Base-by-base conservation (phyloP, 2,329 filamentous ascomycete genomes). In the Stagonosporopsis chrysanthemi region DNA sequence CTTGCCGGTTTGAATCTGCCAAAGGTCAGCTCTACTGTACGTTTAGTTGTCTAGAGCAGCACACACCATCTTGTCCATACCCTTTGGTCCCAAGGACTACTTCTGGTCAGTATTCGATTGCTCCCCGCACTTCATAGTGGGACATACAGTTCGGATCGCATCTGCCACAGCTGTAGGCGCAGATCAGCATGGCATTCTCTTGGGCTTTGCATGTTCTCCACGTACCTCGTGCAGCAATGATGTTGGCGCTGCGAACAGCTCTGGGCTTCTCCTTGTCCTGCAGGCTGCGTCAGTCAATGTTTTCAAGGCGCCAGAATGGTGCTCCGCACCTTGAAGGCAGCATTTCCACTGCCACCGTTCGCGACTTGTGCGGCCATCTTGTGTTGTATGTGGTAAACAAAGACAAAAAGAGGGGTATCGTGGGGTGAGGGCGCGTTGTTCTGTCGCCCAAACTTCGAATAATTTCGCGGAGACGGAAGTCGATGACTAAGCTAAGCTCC, bases 231-330 rank as follows among this genome's bases (percentile, higher is more conserved):
- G 95, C 95, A 70, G 95, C 95, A 74, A 97, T 90, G 79, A 99
- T 98, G 81, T 99, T 99, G 74, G 91, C 91, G 65, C 91, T 93
- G 70, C 95, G 90, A 66, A 99, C 95, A 66, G 95, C 95, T 84
- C 95, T 89, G 68, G 95, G 95, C 91, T 99, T 99, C 83, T 97
- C 95, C 87, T 97, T 99, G 77, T 88, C 86, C 84, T 87, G 70
- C 54, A 67, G 62, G 63, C 49, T 57, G 63, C 63, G 73, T 84
- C 70, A 84, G 77, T 73, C 57, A 43, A 62, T 69, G 67, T 68
- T 70, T 72, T 64, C 57, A 55, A 36, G 68, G 63, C 59, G 64
- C 38, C 49, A 11, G 17, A 28, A 22, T 22, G 26, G 35, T 4
- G 35, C 39, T 22, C 2, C 42, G 3, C 72, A 87, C 86, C 79